Evolutionary conservation across 73 alveolate species (phyloP).

Genomic region (Uronychia setigera): DNA sequence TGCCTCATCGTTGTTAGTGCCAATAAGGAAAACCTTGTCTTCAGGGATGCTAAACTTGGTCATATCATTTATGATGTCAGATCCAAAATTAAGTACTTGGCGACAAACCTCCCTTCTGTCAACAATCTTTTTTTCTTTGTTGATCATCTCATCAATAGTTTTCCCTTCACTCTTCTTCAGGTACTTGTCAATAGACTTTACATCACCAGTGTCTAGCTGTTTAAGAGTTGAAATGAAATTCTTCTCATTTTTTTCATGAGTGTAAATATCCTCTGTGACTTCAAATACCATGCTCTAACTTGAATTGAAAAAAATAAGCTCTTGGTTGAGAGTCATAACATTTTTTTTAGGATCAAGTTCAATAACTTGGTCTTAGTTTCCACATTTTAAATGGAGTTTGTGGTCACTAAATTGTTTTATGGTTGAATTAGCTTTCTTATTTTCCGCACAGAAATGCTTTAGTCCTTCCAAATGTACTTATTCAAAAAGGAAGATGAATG

Average conservation of each 20-base stretch:
- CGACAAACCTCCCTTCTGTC: neutral
- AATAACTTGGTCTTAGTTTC: neutral
- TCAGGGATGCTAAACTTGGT: neutral
- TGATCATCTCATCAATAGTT: neutral
- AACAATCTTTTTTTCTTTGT: neutral
- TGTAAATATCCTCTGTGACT: neutral
- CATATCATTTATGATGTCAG: neutral
- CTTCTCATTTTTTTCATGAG: neutral
- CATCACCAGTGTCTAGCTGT: neutral
- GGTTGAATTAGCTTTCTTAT: neutral
- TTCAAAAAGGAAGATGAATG: neutral
- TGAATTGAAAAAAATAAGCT: neutral
- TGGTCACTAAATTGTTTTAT: neutral
- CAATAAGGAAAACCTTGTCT: neutral
- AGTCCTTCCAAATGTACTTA: neutral
- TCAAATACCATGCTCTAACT: neutral
- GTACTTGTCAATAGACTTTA: neutral
- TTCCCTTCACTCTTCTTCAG: constrained; percentile 1
- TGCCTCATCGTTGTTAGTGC: neutral
- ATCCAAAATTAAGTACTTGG: neutral
- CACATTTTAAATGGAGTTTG: neutral
- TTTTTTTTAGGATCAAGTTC: neutral
- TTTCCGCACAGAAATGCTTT: neutral
- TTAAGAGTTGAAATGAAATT: neutral
- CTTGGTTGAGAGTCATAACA: neutral